Conservation (phyloP, 2,329 filamentous ascomycete species). For the Colletotrichum siamense region DNA sequence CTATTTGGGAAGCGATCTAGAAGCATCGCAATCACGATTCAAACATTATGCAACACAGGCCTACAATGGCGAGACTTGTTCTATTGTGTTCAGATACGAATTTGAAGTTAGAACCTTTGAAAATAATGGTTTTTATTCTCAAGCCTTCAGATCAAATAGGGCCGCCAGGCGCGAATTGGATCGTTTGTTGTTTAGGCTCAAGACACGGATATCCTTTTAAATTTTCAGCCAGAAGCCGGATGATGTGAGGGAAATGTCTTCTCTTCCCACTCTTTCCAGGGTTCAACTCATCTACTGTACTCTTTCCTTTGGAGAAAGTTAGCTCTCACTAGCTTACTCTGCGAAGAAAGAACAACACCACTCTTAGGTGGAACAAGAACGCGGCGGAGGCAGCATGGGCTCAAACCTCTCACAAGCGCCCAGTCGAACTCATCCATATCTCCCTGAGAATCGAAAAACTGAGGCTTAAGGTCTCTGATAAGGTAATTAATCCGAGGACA, state of each 20-base stretch:
- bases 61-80: not conserved
- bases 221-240: not conserved
- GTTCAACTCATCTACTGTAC: not conserved
- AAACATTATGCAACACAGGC: not conserved
- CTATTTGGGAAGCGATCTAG: not conserved
- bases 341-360: not conserved
- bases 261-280: fast-evolving
- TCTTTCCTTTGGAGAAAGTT: not conserved
- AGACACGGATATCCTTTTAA: fast-evolving
- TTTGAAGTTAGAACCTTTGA: not conserved
- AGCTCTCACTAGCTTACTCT: not conserved
- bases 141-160: not conserved
- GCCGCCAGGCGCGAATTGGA: not conserved
- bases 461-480: no score
- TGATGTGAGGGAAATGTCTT: not conserved
- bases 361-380: no score
- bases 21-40: not conserved
- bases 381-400: no score
- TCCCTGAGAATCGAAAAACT: no score
- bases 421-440: no score
- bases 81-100: not conserved
- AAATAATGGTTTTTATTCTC: not conserved
- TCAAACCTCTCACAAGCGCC: no score
- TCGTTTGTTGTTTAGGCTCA: not conserved
- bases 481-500: no score